Base-by-base conservation (phyloP, 768 basidiomycete species). In the Tulasnella sp. region DNA sequence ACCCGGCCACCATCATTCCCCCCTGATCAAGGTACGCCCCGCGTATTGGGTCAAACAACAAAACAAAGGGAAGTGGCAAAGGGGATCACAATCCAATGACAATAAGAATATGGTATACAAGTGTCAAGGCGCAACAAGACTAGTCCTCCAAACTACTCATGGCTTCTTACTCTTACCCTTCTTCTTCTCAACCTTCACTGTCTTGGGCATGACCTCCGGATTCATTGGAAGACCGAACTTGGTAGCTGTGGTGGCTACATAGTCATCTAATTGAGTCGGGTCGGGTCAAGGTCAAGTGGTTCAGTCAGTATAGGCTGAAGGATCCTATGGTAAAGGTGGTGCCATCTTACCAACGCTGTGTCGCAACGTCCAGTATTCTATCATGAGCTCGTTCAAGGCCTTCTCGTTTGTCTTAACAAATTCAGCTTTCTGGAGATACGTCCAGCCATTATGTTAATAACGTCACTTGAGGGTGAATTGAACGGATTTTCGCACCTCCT, bases 161-260 rank as follows among this genome's bases (percentile, higher is more conserved):
- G 34, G 34, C 34, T n/a, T 48, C 29, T 32, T 51, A 3, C 47
- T 30, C 29, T 51, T 51, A n/a, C 7, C 29, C 58, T 59, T 59
- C 19, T 51, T 59, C 48, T 50, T 49, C 34, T 51, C 49, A 29
- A 26, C 42, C 17, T 38, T 38, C 3, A 47, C 58, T 11, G 26
- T 15, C 15, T 45, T 47, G 23, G 55, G 55, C 24, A 56, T 29
- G 17, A 32, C 45, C 1, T 23, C 26, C 7, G 47, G 47, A 10
- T 64, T 56, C 2, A 65, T 23, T 19, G 62, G 50, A 77, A 87
- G 76, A 54, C 85, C 86, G 45, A 91, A 75, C 65, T 87, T 86
- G 70, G 86, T 86, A 3, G 87, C 85, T 26, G 90, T 73, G 0
- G 84, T 88, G 70, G 88, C 88, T 88, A 90, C 89, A 66, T 88